Conservation (phyloP, 768 basidiomycete species). For the Collybia nuda region DNA sequence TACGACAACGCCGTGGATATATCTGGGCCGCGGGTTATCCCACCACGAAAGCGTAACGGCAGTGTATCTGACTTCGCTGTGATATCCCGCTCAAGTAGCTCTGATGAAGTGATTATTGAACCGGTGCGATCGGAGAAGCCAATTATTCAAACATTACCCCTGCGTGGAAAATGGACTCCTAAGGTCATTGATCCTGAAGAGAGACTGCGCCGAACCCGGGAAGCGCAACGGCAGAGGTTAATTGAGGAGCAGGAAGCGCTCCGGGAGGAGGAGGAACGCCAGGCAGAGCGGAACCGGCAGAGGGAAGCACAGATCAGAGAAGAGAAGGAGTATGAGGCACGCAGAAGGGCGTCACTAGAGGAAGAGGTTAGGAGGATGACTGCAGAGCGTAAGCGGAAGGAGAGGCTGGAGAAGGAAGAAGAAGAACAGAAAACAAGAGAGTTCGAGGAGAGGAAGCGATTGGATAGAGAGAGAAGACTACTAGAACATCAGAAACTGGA, state of each 20-base stretch:
- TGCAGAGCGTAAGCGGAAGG: conserved; percentile 36
- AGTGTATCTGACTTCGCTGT: conserved; percentile 43
- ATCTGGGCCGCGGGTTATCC: conserved; percentile 8
- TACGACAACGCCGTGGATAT: not conserved
- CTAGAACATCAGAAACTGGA: conserved; percentile 53
- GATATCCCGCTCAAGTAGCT: conserved; percentile 31
- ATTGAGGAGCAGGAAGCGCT: conserved; percentile 42
- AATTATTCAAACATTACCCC: conserved; percentile 21
- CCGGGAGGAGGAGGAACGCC: conserved; percentile 43
- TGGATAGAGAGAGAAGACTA: conserved; percentile 46
- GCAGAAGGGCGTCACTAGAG: conserved; percentile 36
- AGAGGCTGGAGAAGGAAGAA: conserved; percentile 37
- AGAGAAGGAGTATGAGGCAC: conserved; percentile 43
- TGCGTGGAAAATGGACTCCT: conserved; percentile 37
- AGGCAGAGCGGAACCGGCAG: conserved; percentile 34
- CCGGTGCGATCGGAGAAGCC: conserved; percentile 5
- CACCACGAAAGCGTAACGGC: conserved; percentile 26
- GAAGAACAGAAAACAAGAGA: conserved; percentile 46
- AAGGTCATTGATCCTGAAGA: conserved; percentile 32
- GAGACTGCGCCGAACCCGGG: conserved; percentile 28
- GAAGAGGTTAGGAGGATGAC: conserved; percentile 37
- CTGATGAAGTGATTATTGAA: conserved; percentile 25
- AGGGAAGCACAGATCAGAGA: conserved; percentile 42
- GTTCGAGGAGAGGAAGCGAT: conserved; percentile 45
- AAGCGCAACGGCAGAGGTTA: conserved; percentile 24